Conservation (phyloP, 352 stramenopile genomes). For the Globisporangium apiculatum region DNA sequence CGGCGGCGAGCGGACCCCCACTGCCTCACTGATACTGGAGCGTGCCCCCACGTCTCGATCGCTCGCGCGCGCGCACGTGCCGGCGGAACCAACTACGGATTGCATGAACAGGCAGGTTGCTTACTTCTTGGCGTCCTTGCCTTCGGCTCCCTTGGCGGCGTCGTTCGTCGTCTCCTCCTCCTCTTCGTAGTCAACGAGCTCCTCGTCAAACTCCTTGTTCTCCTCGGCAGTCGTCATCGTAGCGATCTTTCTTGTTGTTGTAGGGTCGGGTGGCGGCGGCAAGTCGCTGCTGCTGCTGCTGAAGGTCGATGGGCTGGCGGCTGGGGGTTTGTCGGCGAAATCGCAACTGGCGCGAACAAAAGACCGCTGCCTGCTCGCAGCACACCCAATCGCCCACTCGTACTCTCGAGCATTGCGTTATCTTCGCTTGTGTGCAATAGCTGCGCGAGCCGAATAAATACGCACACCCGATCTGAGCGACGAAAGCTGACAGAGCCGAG, state of each 20-base stretch:
- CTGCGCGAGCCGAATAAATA: no score
- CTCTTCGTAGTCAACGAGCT: constrained; percentile 87
- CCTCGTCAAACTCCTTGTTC: constrained; percentile 87
- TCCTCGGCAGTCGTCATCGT: constrained; percentile 67
- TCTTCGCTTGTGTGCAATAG: no score
- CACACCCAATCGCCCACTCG: not conserved
- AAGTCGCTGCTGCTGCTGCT: constrained; percentile 1
- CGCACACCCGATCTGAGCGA: no score
- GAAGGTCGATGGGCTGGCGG: constrained; percentile 2
- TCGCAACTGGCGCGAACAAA: constrained; percentile 15
- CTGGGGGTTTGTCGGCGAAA: constrained; percentile 8
- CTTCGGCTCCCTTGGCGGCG: constrained; percentile 64
- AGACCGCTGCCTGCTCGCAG: not conserved
- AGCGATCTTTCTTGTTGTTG: constrained; percentile 3
- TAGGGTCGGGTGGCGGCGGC: not conserved
- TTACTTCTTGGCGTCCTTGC: constrained; percentile 90
- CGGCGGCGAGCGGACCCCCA: no score
- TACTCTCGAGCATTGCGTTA: not conserved
- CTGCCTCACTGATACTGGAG: no score
- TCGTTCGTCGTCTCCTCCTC: constrained; percentile 76
- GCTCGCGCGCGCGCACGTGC: not conserved
- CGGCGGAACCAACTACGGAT: constrained; percentile 1
- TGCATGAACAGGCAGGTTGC: constrained; percentile 14
- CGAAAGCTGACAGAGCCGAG: no score
- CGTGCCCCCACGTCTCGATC: no score